These are phyloP conservation scores for Trichosporon inkin DNA, from an alignment of 1,284 basidiomycete species.

Conservation along the genomic window DNA sequence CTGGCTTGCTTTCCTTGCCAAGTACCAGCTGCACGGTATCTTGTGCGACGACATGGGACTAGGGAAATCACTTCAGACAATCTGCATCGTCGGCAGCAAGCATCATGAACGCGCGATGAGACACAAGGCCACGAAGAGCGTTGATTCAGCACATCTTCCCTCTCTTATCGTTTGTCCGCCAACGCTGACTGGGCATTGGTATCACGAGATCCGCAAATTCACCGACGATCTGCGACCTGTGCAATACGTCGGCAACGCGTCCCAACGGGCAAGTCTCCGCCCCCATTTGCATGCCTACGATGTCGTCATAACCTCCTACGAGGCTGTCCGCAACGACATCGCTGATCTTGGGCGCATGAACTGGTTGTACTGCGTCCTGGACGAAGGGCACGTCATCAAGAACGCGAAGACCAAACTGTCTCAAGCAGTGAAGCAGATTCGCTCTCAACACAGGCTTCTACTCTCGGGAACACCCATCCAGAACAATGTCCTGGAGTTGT, in stretches of 20 bases:
- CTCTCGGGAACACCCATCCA: conserved; percentile 98
- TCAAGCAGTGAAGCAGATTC: conserved; percentile 87
- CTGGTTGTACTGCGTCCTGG: conserved; percentile 96
- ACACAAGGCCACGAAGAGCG: conserved; percentile 63
- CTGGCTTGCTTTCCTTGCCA: conserved; percentile 94
- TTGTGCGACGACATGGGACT: conserved; percentile 99
- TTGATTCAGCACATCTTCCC: conserved; percentile 80
- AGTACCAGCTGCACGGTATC: conserved; percentile 96
- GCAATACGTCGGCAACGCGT: conserved; percentile 85
- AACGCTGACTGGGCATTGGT: conserved; percentile 97
- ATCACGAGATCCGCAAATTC: conserved; percentile 94
- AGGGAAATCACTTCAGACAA: conserved; percentile 96
- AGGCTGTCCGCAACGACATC: conserved; percentile 94
- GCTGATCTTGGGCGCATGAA: conserved; percentile 65
- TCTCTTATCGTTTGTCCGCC: conserved; percentile 96
- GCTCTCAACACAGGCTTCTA: conserved; percentile 87
- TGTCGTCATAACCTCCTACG: conserved; percentile 93
- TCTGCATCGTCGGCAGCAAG: conserved; percentile 93
- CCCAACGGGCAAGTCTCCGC: conserved; percentile 71
- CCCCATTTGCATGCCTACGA: conserved; percentile 69
- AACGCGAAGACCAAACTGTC: conserved; percentile 97
- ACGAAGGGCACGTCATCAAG: conserved; percentile 99
- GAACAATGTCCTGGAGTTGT: conserved; percentile 97
- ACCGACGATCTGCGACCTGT: conserved; percentile 71
- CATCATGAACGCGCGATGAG: conserved; percentile 78